Conservation (phyloP, 345 rosid genomes). For the Melastoma malabathricum region DNA sequence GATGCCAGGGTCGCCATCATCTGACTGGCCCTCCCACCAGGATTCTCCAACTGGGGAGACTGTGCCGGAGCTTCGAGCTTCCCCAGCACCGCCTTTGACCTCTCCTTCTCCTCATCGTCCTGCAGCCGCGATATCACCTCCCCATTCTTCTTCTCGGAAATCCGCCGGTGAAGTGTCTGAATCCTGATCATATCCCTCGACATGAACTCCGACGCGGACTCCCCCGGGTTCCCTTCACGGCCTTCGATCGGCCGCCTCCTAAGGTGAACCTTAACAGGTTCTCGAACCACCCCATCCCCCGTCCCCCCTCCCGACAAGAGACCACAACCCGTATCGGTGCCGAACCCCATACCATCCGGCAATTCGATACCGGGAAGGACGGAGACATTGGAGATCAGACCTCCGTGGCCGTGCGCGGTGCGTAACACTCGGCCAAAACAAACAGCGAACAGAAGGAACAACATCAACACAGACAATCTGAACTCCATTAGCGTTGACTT, state of each 20-base stretch:
- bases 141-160: conserved; percentile 67
- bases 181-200: conserved; percentile 56
- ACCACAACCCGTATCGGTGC: conserved; percentile 48
- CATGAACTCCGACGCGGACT: conserved; percentile 36
- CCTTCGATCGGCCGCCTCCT: conserved; percentile 32
- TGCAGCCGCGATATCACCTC: conserved; percentile 31
- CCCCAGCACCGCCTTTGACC: conserved; percentile 5
- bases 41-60: conserved; percentile 16
- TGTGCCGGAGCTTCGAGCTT: neutral
- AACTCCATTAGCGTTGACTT: conserved; percentile 34
- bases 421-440: conserved; percentile 22
- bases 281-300: conserved; percentile 10
- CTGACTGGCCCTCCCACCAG: conserved; percentile 29
- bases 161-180: conserved; percentile 50
- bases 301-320: conserved; percentile 23
- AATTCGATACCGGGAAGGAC: conserved; percentile 50
- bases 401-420: conserved; percentile 20
- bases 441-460: conserved; percentile 21
- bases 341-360: conserved; percentile 53
- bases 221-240: conserved; percentile 21
- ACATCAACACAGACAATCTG: conserved; percentile 18
- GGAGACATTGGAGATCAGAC: conserved; percentile 24
- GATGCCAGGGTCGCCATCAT: conserved; percentile 74
- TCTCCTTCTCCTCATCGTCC: conserved; percentile 9
- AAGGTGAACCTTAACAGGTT: conserved; percentile 48